Base-by-base conservation (phyloP, 495 filamentous ascomycete genomes). In the Lepraria neglecta region DNA sequence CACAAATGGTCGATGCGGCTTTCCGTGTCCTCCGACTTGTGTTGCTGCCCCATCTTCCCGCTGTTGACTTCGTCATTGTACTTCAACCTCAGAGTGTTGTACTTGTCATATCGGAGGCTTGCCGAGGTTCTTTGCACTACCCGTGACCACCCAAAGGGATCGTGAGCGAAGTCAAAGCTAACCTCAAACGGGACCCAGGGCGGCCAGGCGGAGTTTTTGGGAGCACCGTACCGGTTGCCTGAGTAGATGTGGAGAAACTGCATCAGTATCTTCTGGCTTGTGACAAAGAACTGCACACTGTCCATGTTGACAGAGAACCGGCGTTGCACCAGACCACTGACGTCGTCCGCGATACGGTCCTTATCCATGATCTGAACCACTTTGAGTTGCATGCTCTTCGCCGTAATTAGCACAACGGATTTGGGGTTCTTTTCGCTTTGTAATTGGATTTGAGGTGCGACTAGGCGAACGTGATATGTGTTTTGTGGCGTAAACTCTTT, bases 311-410 rank as follows among this genome's bases (percentile, higher is more conserved):
- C 85, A 43, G 90, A 84, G 74, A 97, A 96, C 24, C 92, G 89
- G 28, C 91, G 88, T 66, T 97, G 95, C 5, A 98, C 92, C 53
- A 98, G 77, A 58, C 94, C 94, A 66, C 89, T 94, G 66, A 98
- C 91, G 72, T 91, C 88, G 70, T 98, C 94, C 40, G 82, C 87
- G 46, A 97, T 82, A 52, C 94, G 85, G 64, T 90, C 87, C 70
- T 95, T 96, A 71, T 98, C 94, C 86, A 98, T 96, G 63, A 98
- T 92, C 57, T 96, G 92, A 12, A 98, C 82, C 19, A 97, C 88
- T 74, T 96, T 96, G 43, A 97, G 82, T 71, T 96, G 89, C 90
- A 98, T 98, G 51, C 90, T 88, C 68, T 97, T 96, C 35, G 91
- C 90, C 4, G 91, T 91, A 48, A 96, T 87, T n/a, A 98, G 75